A percentile compares a stretch with the other conserved stretches of the same genome.
phyloP scores from a whole-genome alignment of 768 basidiomycete species.

The Dentipellis sp. region DNA sequence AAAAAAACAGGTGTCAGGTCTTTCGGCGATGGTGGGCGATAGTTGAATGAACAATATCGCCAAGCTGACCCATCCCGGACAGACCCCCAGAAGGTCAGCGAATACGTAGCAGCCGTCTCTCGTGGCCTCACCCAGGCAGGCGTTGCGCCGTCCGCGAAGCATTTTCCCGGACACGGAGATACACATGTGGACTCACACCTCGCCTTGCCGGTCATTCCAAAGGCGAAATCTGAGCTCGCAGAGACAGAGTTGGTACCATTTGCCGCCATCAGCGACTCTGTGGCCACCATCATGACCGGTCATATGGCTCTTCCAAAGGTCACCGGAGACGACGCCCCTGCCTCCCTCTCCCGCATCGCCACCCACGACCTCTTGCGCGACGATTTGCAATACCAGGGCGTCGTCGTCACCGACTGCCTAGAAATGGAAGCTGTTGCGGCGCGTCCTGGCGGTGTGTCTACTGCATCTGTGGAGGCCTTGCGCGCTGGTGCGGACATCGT shows the following conservation, averaged over 20 bases:
- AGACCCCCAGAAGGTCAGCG: conserved; percentile 48
- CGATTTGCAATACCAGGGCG: conserved; percentile 43
- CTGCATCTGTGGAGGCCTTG: conserved; percentile 47
- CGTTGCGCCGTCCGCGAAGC: conserved; percentile 56
- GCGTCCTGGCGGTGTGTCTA: conserved; percentile 33
- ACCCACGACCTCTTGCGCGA: conserved; percentile 44
- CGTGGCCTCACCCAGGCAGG: conserved; percentile 37
- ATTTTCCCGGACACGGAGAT: conserved; percentile 71
- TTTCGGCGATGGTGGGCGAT: conserved; percentile 50
- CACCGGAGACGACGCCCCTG: conserved; percentile 44
- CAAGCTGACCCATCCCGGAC: not conserved
- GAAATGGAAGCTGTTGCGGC: conserved; percentile 68
- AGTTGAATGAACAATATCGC: not conserved
- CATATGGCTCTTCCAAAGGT: conserved; percentile 62
- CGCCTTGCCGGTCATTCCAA: conserved; percentile 51
- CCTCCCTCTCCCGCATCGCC: conserved; percentile 45
- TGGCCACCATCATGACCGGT: conserved; percentile 62
- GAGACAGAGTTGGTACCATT: conserved; percentile 54
- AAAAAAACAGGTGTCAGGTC: conserved; percentile 47
- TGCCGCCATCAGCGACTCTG: conserved; percentile 25
- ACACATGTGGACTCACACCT: conserved; percentile 66
- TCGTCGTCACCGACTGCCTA: conserved; percentile 66
- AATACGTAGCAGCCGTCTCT: conserved; percentile 38
- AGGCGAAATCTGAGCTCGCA: conserved; percentile 32
- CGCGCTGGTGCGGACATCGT: conserved; percentile 62